Evolutionary conservation across 2,329 filamentous ascomycete genomes (phyloP).

Genomic region (Sclerotinia minor): DNA sequence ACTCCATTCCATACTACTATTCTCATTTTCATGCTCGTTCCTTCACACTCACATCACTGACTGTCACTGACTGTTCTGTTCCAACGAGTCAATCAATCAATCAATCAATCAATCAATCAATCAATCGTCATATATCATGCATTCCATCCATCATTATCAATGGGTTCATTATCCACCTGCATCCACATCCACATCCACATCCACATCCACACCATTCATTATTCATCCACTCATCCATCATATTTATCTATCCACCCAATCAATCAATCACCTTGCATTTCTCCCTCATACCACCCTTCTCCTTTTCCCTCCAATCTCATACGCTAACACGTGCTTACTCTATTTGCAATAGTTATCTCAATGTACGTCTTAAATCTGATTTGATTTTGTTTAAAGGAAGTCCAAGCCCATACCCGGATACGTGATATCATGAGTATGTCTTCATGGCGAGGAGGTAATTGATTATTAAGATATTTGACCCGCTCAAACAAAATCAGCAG

Average conservation of each 20-base stretch:
- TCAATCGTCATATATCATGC: slow-evolving; percentile 18
- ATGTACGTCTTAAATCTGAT: not conserved
- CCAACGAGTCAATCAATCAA: not conserved
- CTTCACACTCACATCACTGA: not conserved
- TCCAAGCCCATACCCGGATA: not conserved
- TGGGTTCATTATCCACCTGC: slow-evolving; percentile 10
- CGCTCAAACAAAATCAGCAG: slow-evolving; percentile 42
- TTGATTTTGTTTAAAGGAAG: not conserved
- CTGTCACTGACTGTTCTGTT: not conserved
- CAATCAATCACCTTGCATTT: not conserved
- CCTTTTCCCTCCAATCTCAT: not conserved
- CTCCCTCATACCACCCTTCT: not conserved
- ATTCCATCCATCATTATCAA: slow-evolving; percentile 19
- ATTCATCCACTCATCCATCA: not conserved
- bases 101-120: not conserved
- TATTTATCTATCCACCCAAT: slow-evolving; percentile 9
- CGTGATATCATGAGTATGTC: not conserved
- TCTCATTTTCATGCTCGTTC: not conserved
- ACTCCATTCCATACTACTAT: too few relatives aligned
- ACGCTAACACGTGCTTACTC: not conserved
- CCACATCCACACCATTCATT: slow-evolving; percentile 6
- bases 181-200: not conserved
- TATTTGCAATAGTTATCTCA: not conserved
- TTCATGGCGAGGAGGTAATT: not conserved
- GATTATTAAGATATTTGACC: not conserved